Percentiles rank a stretch among this genome's conserved stretches.
Conservation (phyloP, 495 filamentous ascomycete genomes). For the Xylaria cubensis region DNA sequence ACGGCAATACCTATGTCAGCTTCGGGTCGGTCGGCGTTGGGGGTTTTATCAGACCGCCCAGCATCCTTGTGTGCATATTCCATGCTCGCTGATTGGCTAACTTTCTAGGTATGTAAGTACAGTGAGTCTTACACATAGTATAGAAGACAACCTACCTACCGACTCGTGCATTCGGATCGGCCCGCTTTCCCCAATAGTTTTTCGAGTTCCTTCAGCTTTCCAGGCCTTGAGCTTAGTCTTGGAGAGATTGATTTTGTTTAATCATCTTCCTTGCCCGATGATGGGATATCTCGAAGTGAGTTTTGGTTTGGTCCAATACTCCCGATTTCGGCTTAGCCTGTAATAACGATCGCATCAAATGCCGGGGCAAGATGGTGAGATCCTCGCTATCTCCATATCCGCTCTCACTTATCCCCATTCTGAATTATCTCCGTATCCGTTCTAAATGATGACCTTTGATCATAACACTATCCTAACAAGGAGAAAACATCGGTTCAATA, state of each 20-base stretch:
- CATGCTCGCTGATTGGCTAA: conserved; percentile 8
- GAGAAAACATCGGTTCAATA: background rate
- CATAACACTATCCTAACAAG: background rate
- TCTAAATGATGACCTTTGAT: conserved; percentile 5
- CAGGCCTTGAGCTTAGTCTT: background rate
- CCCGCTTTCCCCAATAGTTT: no score
- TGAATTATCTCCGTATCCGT: background rate
- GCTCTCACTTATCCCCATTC: background rate
- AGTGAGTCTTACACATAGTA: no score
- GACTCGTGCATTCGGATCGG: background rate
- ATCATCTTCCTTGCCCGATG: no score
- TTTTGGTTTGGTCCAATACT: background rate
- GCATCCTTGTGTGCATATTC: background rate
- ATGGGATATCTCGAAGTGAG: background rate
- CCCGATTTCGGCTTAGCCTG: background rate
- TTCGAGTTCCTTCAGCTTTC: background rate
- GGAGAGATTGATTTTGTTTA: background rate
- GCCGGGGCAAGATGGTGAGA: background rate
- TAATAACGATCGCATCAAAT: background rate
- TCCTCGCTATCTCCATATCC: background rate
- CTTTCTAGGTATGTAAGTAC: no score
- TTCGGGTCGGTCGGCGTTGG: conserved; percentile 10
- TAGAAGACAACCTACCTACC: no score
- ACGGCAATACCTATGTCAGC: background rate
- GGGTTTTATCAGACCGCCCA: background rate